phyloP scores from a whole-genome alignment of 1,284 basidiomycete species.

The Coniophora puteana region DNA sequence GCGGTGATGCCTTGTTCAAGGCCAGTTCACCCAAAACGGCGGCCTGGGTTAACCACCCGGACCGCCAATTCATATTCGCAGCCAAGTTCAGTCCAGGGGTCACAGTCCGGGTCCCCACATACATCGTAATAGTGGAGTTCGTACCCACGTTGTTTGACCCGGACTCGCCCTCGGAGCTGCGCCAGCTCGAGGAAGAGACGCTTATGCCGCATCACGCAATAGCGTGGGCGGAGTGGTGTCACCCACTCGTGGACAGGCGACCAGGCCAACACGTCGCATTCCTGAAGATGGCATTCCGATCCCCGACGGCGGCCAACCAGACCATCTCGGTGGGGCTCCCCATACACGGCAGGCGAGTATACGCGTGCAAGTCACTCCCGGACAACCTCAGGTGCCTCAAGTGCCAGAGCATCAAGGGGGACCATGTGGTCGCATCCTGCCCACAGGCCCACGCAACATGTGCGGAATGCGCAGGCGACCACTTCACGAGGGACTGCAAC shows the following conservation, averaged over 20 bases:
- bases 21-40: neutral
- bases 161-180: neutral
- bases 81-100: neutral
- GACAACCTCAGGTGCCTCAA: constrained; percentile 4
- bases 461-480: constrained; percentile 1
- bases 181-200: constrained; percentile 8
- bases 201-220: constrained; percentile 1
- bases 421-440: constrained; percentile 3
- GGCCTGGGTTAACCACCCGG: neutral
- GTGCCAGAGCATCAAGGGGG: constrained; percentile 1
- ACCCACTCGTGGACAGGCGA: constrained; percentile 4
- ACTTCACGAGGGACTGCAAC: constrained; percentile 1
- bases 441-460: neutral
- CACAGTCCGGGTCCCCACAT: neutral
- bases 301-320: constrained; percentile 8
- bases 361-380: constrained; percentile 2
- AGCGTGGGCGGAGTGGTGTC: constrained; percentile 13
- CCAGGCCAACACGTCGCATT: constrained; percentile 7
- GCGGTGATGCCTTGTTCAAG: neutral
- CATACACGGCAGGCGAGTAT: constrained; percentile 6
- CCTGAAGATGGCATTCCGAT: constrained; percentile 3
- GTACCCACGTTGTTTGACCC: constrained; percentile 12
- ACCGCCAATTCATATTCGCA: neutral
- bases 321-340: constrained; percentile 1
- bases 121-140: constrained; percentile 12